Evolutionary conservation across 257 asterid species (phyloP).

Genomic region (Thymus quinquecostatus): DNA sequence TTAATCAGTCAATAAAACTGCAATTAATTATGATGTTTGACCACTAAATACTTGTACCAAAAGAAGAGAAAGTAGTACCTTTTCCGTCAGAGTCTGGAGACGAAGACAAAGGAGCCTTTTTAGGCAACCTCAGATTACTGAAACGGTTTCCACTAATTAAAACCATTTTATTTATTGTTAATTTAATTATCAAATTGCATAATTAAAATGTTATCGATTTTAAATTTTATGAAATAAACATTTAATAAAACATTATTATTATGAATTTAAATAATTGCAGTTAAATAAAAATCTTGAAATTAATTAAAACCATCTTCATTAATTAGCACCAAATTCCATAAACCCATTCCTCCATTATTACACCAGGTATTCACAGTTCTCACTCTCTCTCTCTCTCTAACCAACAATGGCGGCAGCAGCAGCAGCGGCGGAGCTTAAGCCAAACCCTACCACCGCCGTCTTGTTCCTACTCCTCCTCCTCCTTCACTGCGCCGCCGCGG

Average conservation of each 20-base stretch:
- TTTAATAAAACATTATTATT: no score
- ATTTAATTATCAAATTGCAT: no score
- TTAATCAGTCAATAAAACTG: slow-evolving; percentile 12
- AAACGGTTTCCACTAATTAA: slow-evolving; percentile 26
- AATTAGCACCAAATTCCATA: slow-evolving; percentile 19
- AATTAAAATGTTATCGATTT: no score
- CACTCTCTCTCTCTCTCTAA: slow-evolving; percentile 22
- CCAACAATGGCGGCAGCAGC: slow-evolving; percentile 44
- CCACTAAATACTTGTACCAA: slow-evolving; percentile 22
- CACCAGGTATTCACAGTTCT: slow-evolving; percentile 4
- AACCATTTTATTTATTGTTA: neutral
- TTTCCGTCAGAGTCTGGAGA: slow-evolving; percentile 32
- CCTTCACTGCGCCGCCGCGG: slow-evolving; percentile 42
- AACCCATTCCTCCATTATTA: slow-evolving; percentile 26
- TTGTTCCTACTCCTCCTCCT: slow-evolving; percentile 35
- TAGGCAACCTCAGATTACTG: slow-evolving; percentile 22
- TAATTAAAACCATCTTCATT: neutral
- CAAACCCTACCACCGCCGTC: slow-evolving; percentile 30
- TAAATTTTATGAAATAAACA: no score
- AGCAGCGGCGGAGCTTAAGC: slow-evolving; percentile 8
- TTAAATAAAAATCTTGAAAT: neutral
- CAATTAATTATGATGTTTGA: slow-evolving; percentile 32
- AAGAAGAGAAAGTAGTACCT: slow-evolving; percentile 34
- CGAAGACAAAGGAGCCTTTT: slow-evolving; percentile 38
- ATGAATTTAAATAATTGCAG: no score